A percentile compares a stretch with the other conserved stretches of the same genome.
Evolutionary conservation across 2,329 filamentous ascomycete genomes (phyloP).

Genomic region (Aaosphaeria arxii): DNA sequence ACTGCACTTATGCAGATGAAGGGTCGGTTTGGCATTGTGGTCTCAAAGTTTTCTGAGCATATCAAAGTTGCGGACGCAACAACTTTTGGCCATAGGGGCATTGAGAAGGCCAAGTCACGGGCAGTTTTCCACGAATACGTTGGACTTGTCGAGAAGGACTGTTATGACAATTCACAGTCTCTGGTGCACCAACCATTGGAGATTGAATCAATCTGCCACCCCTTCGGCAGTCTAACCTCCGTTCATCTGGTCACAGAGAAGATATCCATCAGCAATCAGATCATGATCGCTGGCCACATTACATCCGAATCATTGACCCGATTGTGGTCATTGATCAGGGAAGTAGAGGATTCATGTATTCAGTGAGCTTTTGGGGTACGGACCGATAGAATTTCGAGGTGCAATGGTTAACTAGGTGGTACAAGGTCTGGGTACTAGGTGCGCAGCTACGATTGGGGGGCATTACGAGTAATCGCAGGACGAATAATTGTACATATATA

Average conservation of each 20-base stretch:
- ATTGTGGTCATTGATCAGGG: constrained; percentile 4
- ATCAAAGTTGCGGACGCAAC: constrained; percentile 5
- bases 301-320: constrained; percentile 3
- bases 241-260: neutral
- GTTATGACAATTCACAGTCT: no score
- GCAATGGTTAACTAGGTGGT: no score
- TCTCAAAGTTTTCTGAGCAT: constrained; percentile 1
- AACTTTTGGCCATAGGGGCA: constrained; percentile 4
- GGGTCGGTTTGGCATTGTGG: constrained; percentile 9
- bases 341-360: neutral
- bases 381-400: no score
- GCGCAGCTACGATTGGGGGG: no score
- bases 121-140: constrained; percentile 8
- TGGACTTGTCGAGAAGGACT: constrained; percentile 2
- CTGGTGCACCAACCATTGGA: no score
- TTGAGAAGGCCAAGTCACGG: constrained; percentile 2
- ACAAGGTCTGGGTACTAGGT: no score
- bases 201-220: no score
- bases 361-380: no score
- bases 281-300: constrained; percentile 11
- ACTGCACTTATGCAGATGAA: constrained; percentile 4
- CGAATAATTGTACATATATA: no score
- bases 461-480: no score
- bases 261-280: constrained; percentile 7
- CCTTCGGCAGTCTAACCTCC: no score